These are phyloP conservation scores for Erodium texanum DNA, from an alignment of 441 rosid genomes.

Conservation along the genomic window DNA sequence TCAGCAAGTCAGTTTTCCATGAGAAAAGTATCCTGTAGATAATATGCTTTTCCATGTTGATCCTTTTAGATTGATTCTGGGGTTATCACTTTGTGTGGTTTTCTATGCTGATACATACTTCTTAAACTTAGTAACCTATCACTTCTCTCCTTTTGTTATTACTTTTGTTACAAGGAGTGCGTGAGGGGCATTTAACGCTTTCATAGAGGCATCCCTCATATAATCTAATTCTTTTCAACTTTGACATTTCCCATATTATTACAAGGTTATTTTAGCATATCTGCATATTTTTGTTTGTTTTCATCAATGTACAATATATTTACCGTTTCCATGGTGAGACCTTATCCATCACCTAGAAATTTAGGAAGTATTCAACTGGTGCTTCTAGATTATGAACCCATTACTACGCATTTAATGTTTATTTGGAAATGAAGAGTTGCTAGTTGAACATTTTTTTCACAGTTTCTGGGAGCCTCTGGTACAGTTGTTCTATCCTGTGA, in stretches of 20 bases:
- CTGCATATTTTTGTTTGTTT: neutral
- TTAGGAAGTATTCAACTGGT: neutral
- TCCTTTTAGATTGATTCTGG: neutral
- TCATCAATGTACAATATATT: neutral
- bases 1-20: conserved; percentile 1
- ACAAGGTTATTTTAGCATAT: conserved; percentile 1
- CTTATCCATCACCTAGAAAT: neutral
- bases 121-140: neutral
- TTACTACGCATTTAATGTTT: neutral
- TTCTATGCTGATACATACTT: neutral
- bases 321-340: neutral
- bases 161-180: neutral
- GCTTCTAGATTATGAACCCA: conserved; percentile 8
- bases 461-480: conserved; percentile 20
- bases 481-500: conserved; percentile 15
- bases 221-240: neutral
- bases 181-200: neutral
- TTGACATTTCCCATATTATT: neutral
- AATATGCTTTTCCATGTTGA: neutral
- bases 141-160: conserved; percentile 1
- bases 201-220: neutral
- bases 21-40: neutral
- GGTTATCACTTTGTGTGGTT: neutral
- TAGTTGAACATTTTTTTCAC: neutral
- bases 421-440: conserved; percentile 6